A percentile compares a stretch with the other conserved stretches of the same genome.
These are phyloP conservation scores for Dillenia turbinata DNA, from an alignment of 164 flowering plant genomes.

Conservation along the genomic window DNA sequence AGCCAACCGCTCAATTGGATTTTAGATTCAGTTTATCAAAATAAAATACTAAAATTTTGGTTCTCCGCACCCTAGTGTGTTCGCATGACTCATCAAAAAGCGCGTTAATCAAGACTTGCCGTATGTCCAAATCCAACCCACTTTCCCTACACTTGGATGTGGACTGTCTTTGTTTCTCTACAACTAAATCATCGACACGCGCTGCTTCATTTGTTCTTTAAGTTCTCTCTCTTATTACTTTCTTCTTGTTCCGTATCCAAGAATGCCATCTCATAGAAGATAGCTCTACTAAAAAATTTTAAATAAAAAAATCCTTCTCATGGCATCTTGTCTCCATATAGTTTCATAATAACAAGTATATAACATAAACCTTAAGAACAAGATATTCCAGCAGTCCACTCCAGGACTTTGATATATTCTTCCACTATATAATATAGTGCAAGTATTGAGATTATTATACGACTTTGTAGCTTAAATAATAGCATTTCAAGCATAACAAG, in stretches of 20 bases:
- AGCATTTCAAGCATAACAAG: neutral
- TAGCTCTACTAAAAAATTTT: neutral
- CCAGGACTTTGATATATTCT: neutral
- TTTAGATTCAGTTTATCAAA: too few relatives aligned
- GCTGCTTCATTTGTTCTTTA: neutral
- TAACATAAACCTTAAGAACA: neutral
- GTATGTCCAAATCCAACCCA: too few relatives aligned
- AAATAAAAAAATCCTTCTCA: neutral
- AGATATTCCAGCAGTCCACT: neutral
- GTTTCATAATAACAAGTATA: neutral
- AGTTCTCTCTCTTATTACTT: slow-evolving; percentile 13
- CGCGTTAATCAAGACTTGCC: too few relatives aligned
- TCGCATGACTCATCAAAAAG: too few relatives aligned
- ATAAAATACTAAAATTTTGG: too few relatives aligned
- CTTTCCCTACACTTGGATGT: slow-evolving; percentile 5
- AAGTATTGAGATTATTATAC: neutral
- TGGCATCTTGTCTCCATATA: neutral
- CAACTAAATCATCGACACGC: neutral
- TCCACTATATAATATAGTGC: neutral
- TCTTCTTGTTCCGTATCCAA: slow-evolving; percentile 4
- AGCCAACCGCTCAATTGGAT: too few relatives aligned
- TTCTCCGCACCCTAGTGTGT: too few relatives aligned
- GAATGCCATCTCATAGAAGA: neutral
- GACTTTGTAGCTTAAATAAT: neutral
- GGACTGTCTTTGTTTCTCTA: slow-evolving; percentile 4